phyloP scores from a whole-genome alignment of 768 basidiomycete species.

The Erythrobasidium yunnanense region DNA sequence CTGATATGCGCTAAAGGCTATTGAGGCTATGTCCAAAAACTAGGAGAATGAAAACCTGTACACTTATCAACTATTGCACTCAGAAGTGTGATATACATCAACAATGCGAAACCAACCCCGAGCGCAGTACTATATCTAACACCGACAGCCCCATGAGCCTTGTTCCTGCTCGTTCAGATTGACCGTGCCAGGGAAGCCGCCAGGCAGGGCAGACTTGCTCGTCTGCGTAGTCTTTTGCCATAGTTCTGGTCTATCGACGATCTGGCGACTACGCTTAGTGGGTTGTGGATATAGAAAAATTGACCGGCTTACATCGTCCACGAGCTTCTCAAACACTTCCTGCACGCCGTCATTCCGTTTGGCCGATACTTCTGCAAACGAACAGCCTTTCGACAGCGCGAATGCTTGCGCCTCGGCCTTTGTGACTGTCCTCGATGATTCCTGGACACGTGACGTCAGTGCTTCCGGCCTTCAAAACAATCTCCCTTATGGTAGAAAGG shows the following conservation, averaged over 20 bases:
- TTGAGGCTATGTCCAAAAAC: no score
- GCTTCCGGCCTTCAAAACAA: background rate
- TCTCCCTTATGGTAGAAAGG: background rate
- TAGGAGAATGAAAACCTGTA: no score
- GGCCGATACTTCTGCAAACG: constrained; percentile 12
- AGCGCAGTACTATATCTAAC: background rate
- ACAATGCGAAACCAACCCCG: no score
- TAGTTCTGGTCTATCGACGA: constrained; percentile 16
- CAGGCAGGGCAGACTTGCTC: background rate
- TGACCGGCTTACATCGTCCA: constrained; percentile 11
- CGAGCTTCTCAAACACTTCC: constrained; percentile 16
- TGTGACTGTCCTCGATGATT: constrained; percentile 16
- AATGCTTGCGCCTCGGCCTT: constrained; percentile 9
- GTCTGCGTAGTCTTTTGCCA: constrained; percentile 6
- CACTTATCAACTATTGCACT: no score
- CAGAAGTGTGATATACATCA: no score
- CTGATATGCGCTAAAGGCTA: no score
- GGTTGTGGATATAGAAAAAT: background rate
- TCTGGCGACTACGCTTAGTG: background rate
- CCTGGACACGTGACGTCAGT: background rate
- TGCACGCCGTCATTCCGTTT: constrained; percentile 22
- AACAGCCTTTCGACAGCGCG: constrained; percentile 11
- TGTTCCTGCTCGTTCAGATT: background rate
- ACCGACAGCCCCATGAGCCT: background rate
- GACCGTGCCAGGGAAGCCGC: constrained; percentile 18